Percentiles rank a stretch among this genome's conserved stretches.
Conservation (phyloP, 306 rosid genomes). For the Citrullus amarus region DNA sequence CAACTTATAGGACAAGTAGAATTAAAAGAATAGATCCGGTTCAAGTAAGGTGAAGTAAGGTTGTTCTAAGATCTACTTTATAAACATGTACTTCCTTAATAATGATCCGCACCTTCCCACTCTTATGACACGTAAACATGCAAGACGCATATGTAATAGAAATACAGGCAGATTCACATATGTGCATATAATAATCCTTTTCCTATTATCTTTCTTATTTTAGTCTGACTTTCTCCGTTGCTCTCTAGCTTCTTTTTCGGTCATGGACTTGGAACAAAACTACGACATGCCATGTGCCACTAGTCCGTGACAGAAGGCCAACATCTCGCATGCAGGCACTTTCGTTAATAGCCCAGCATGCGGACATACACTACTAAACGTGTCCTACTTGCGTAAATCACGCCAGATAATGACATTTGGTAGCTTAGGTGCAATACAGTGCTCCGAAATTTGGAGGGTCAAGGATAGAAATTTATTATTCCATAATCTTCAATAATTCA, state of each 20-base stretch:
- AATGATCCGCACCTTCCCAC: not conserved
- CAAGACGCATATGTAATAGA: not conserved
- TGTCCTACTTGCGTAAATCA: not conserved
- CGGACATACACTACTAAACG: not conserved
- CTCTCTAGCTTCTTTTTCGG: not conserved
- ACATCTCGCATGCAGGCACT: not conserved
- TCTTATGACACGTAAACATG: not conserved
- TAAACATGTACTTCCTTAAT: not conserved
- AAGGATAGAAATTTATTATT: not conserved
- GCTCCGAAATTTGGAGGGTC: not conserved
- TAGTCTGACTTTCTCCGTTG: not conserved
- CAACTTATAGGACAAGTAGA: too few species aligned
- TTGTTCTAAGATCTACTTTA: not conserved
- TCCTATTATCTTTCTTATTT: not conserved
- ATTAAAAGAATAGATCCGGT: too few species aligned
- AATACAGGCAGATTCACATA: not conserved
- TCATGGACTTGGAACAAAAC: not conserved
- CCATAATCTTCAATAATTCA: not conserved
- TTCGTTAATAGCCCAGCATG: not conserved
- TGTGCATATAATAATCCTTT: not conserved
- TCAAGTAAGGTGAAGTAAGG: too few species aligned
- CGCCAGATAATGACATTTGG: not conserved
- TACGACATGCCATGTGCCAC: not conserved
- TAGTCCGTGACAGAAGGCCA: not conserved
- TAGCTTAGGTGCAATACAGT: too few species aligned